Base-by-base conservation (phyloP, 2,329 filamentous ascomycete genomes). In the Emericellopsis cladophorae region DNA sequence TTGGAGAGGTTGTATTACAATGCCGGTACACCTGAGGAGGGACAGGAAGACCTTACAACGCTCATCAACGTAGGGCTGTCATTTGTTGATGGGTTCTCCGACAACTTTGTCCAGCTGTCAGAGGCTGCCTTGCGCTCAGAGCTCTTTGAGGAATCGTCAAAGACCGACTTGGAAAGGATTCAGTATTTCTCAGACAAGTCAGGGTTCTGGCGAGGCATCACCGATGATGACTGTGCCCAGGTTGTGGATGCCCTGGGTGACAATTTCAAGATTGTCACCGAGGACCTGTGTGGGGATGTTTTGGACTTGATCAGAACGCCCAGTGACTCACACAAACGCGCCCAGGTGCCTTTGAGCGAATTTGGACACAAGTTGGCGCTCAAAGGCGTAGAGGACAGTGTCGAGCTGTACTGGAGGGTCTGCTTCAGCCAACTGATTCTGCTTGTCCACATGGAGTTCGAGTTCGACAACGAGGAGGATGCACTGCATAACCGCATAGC, bases 351-450 rank as follows among this genome's bases (percentile, higher is more conserved):
- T 2, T 61, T 87, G 36, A 87, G 85, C 1, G 74, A 80, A 35
- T 88, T 90, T 54, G 90, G 90, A 15, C 75, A 79, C 33, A 84
- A 78, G 49, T 64, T 88, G 2, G 67, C 88, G 12, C 74, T 94
- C 10, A 80, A 79, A 45, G 81, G 86, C 7, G 78, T 84, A 0
- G 83, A 90, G 53, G 88, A 96, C 54, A 81, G 76, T 11, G 73
- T 92, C 7, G 72, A 82, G 39, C 62, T 85, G 26, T 81, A 84
- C 44, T 80, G 79, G 62, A 76, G 76, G 44, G 68, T 92, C 8
- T 77, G 93, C 39, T 78, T 93, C 46, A 87, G 90, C 53, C 75
- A 96, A 43, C 66, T 96, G 3, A 72, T 92, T 3, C 70, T 98
- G 7, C 69, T 94, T 14, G 73, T 92, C 9, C 88, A 95, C 57